These are phyloP conservation scores for Metschnikowia arizonensis DNA, from an alignment of 805 yeast genomes.

Conservation along the genomic window DNA sequence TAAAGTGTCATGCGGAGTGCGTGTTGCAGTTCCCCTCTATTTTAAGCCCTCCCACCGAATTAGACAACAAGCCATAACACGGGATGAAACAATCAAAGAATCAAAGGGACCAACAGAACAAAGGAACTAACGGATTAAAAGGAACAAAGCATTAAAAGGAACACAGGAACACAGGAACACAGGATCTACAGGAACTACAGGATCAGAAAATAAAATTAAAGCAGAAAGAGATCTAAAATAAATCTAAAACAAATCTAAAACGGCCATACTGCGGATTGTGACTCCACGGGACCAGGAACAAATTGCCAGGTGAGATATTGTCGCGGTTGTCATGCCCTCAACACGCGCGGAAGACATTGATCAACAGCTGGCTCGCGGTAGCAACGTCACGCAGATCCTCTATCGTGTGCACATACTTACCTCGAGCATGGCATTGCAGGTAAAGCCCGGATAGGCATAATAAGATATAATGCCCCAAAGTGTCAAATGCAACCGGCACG, in stretches of 20 bases:
- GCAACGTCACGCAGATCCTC: neutral
- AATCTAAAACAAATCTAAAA: too few relatives aligned
- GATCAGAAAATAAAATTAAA: too few relatives aligned
- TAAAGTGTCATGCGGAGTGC: neutral
- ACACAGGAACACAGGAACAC: too few relatives aligned
- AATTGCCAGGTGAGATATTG: neutral
- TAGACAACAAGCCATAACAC: too few relatives aligned
- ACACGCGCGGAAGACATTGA: slow-evolving; percentile 3
- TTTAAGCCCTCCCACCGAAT: neutral
- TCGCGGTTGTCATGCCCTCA: slow-evolving; percentile 3
- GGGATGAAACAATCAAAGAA: too few relatives aligned
- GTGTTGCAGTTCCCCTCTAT: neutral
- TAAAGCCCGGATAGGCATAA: neutral
- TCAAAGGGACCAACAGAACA: too few relatives aligned
- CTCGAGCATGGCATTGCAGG: neutral
- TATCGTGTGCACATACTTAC: slow-evolving; percentile 2
- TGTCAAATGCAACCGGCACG: neutral
- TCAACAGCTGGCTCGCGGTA: neutral
- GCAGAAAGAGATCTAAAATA: too few relatives aligned
- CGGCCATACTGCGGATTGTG: too few relatives aligned
- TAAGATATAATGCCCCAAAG: neutral
- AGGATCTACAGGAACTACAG: too few relatives aligned
- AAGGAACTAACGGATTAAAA: too few relatives aligned
- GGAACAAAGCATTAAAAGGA: too few relatives aligned
- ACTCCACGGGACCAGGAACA: too few relatives aligned